Evolutionary conservation across 805 yeast genomes (phyloP).

Genomic region (Lipomyces starkeyi): DNA sequence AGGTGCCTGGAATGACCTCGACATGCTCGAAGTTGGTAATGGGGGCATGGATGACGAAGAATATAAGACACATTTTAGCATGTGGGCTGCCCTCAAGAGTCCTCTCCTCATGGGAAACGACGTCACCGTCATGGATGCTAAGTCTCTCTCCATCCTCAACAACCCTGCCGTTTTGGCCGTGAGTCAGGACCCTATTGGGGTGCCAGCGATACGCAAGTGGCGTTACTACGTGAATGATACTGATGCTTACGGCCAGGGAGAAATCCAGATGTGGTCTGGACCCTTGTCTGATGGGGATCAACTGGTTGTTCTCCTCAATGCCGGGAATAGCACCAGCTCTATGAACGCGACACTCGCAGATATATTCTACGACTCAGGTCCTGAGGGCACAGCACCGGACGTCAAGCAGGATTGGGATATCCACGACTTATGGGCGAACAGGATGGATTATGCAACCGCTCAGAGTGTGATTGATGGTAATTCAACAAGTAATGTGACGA

Average conservation of each 20-base stretch:
- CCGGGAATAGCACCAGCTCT: too few species aligned
- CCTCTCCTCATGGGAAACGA: constrained; percentile 45
- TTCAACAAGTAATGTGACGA: too few species aligned
- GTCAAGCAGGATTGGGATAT: too few species aligned
- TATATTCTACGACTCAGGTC: too few species aligned
- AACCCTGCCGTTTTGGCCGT: constrained; percentile 37
- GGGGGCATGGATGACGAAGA: constrained; percentile 45
- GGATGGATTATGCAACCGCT: too few species aligned
- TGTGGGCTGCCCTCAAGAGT: constrained; percentile 46
- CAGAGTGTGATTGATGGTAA: too few species aligned
- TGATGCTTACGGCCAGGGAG: neutral
- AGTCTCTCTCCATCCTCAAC: constrained; percentile 39
- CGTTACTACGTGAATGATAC: constrained; percentile 16
- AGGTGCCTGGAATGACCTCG: constrained; percentile 45
- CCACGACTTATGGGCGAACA: too few species aligned
- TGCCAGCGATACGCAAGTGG: constrained; percentile 24
- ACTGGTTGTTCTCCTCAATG: neutral
- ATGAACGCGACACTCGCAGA: too few species aligned
- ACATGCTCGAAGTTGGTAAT: constrained; percentile 46
- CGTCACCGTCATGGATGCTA: constrained; percentile 38
- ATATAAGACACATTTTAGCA: constrained; percentile 42
- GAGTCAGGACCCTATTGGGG: constrained; percentile 43
- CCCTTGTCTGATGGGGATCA: neutral
- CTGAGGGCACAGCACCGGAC: too few species aligned
- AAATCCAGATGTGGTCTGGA: constrained; percentile 4